phyloP scores from a whole-genome alignment of 2,329 filamentous ascomycete species.

The Colletotrichum zoysiae region DNA sequence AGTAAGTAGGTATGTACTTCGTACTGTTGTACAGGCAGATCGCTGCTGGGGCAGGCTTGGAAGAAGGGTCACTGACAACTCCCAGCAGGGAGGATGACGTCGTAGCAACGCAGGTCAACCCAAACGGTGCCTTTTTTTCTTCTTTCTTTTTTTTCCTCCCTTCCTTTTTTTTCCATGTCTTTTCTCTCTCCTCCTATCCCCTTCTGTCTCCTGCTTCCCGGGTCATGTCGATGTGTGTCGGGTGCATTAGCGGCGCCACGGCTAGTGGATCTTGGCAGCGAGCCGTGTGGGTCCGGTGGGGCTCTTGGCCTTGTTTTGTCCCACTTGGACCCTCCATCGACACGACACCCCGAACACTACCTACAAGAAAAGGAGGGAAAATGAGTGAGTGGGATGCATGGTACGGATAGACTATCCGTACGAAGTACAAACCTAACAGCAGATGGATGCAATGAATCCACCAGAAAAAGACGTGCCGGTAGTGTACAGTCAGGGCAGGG shows the following conservation, averaged over 20 bases:
- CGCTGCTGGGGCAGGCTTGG: conserved; percentile 14
- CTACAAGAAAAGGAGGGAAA: neutral
- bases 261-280: conserved; percentile 8
- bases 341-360: neutral
- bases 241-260: conserved; percentile 8
- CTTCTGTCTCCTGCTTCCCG: neutral
- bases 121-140: neutral
- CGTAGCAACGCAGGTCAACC: conserved; percentile 25
- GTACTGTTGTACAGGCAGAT: conserved; percentile 4
- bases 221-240: conserved; percentile 2
- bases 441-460: neutral
- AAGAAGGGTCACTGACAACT: conserved; percentile 27
- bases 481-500: neutral
- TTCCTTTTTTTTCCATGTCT: neutral
- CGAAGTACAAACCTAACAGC: neutral
- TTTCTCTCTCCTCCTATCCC: neutral
- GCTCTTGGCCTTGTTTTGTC: neutral
- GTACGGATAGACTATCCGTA: neutral
- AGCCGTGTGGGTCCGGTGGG: neutral
- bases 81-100: conserved; percentile 35
- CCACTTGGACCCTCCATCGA: conserved; percentile 9
- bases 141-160: neutral
- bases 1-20: too few species aligned
- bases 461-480: neutral
- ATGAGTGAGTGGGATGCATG: too few species aligned